A percentile compares a stretch with the other conserved stretches of the same genome.
phyloP scores from a whole-genome alignment of 345 rosid genomes.

The Eucalyptus regnans region DNA sequence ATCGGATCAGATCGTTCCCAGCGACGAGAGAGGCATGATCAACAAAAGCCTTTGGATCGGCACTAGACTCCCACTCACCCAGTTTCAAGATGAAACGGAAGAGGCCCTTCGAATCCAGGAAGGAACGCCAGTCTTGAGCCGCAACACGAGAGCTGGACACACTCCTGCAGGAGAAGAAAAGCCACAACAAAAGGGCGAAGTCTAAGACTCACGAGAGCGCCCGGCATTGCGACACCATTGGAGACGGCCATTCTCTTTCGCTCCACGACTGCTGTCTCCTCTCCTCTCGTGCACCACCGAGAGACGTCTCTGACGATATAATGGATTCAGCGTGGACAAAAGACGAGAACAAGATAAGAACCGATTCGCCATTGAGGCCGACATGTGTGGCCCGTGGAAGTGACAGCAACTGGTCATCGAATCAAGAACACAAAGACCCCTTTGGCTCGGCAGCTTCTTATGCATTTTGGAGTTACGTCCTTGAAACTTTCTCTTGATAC shows the following conservation, averaged over 20 bases:
- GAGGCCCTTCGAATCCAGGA: constrained; percentile 59
- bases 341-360: neutral
- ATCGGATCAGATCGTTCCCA: neutral
- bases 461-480: neutral
- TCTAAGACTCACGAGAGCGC: neutral
- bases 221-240: neutral
- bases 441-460: neutral
- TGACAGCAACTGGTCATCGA: neutral
- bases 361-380: neutral
- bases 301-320: neutral
- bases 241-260: neutral
- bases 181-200: neutral
- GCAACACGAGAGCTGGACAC: neutral
- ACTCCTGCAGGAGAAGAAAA: neutral
- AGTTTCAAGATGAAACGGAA: constrained; percentile 63
- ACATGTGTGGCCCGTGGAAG: neutral
- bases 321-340: neutral
- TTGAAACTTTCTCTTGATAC: neutral
- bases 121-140: constrained; percentile 21
- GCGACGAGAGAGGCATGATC: neutral
- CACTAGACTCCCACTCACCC: constrained; percentile 22
- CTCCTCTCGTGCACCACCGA: neutral
- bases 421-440: neutral
- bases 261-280: neutral
- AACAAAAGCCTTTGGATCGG: neutral